Conservation (phyloP, 305 asterid genomes). For the Petunia hybrid region DNA sequence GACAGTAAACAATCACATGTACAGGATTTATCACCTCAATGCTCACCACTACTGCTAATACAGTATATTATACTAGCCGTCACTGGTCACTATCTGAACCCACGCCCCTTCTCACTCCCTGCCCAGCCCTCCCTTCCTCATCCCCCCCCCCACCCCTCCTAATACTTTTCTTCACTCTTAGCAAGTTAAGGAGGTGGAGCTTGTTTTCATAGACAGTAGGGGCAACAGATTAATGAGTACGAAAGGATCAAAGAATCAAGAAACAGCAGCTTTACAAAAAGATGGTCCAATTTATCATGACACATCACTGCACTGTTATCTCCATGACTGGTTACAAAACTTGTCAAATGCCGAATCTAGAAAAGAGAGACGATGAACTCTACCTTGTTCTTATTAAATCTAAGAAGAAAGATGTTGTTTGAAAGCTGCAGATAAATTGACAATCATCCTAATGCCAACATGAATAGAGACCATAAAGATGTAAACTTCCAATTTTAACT, state of each 20-base stretch:
- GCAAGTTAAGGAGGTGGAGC: background rate
- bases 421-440: background rate
- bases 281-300: no score
- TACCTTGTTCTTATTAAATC: no score
- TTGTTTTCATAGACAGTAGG: no score
- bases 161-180: no score
- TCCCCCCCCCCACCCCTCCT: no score
- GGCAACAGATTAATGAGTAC: background rate
- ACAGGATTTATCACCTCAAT: background rate
- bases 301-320: no score
- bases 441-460: background rate
- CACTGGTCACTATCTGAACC: background rate
- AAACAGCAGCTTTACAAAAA: background rate
- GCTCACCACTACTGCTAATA: background rate
- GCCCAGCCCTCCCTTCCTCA: no score
- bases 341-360: no score
- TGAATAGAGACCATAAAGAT: background rate
- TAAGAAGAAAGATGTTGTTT: no score
- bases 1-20: slow-evolving; percentile 12
- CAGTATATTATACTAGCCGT: background rate
- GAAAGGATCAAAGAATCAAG: background rate
- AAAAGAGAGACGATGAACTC: no score
- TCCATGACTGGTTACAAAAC: no score
- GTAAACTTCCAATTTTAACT: background rate
- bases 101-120: no score